Percentiles rank a stretch among this genome's conserved stretches.
Conservation (phyloP, 768 basidiomycete genomes). For the Tulasnella calospora region DNA sequence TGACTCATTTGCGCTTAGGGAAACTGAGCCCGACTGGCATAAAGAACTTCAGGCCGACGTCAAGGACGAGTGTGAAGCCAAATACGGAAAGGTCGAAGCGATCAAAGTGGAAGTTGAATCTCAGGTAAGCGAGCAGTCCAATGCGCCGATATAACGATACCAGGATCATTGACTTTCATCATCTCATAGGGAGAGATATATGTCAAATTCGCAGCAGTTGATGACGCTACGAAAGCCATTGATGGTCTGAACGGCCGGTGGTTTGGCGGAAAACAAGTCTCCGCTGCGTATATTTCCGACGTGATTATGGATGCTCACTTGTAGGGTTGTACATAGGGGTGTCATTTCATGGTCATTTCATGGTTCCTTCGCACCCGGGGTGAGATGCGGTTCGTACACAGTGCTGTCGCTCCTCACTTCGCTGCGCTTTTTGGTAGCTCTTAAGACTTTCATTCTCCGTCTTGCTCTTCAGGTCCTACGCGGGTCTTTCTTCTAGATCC, state of each 20-base stretch:
- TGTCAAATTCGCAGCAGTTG: constrained; percentile 78
- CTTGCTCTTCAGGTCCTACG: not conserved
- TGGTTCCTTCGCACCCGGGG: not conserved
- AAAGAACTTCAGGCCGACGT: constrained; percentile 94
- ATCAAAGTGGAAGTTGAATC: constrained; percentile 95
- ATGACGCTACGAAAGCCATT: constrained; percentile 75
- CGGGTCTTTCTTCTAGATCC: not conserved
- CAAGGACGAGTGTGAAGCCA: constrained; percentile 84
- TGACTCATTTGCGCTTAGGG: constrained; percentile 46
- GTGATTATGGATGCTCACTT: constrained; percentile 85
- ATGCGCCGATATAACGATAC: not conserved
- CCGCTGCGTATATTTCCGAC: constrained; percentile 84
- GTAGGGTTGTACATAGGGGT: not conserved
- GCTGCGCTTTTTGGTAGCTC: not conserved
- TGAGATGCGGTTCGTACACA: not conserved
- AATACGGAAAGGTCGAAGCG: constrained; percentile 80
- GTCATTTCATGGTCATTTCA: not conserved
- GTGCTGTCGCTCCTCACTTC: not conserved
- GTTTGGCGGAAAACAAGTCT: constrained; percentile 90
- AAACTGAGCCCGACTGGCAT: constrained; percentile 96
- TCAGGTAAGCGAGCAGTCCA: constrained; percentile 51
- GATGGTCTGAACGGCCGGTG: constrained; percentile 92
- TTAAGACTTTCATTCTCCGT: not conserved
- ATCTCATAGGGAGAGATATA: constrained; percentile 85
- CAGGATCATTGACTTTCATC: constrained; percentile 9